These are phyloP conservation scores for Saccharomycopsis capsularis DNA, from an alignment of 805 yeast genomes.

Conservation along the genomic window DNA sequence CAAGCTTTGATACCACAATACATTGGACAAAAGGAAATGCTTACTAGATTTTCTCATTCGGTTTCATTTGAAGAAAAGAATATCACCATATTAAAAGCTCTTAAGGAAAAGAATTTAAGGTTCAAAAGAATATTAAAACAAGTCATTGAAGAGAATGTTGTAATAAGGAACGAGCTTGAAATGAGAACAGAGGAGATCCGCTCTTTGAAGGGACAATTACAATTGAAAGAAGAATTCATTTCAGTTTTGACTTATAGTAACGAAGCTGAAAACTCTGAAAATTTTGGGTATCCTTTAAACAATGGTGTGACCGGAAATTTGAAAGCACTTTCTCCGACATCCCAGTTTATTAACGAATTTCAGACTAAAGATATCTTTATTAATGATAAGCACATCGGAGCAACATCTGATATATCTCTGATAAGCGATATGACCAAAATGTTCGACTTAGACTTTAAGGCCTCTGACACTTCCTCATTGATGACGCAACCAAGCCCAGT, in stretches of 20 bases:
- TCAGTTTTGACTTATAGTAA: constrained; percentile 5
- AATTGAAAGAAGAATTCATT: constrained; percentile 16
- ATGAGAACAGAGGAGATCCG: constrained; percentile 5
- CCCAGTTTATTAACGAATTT: neutral
- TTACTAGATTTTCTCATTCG: neutral
- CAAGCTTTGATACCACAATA: constrained; percentile 13
- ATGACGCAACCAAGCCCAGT: no score
- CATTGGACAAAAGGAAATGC: constrained; percentile 1
- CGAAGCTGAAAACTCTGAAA: neutral
- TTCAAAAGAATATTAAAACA: constrained; percentile 5
- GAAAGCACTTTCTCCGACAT: neutral
- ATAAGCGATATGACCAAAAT: neutral
- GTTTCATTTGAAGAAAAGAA: constrained; percentile 7
- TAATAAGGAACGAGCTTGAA: constrained; percentile 12
- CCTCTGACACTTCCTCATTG: no score
- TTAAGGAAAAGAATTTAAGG: constrained; percentile 3
- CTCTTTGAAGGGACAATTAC: constrained; percentile 8
- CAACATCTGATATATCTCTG: constrained; percentile 2
- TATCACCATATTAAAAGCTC: constrained; percentile 1
- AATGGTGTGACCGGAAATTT: neutral
- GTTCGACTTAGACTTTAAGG: no score
- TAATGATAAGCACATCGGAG: neutral
- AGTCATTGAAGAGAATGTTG: constrained; percentile 10
- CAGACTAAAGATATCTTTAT: neutral
- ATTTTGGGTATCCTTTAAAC: neutral